Base-by-base conservation (phyloP, 208 protist species). In the Phytomonas serpens region DNA sequence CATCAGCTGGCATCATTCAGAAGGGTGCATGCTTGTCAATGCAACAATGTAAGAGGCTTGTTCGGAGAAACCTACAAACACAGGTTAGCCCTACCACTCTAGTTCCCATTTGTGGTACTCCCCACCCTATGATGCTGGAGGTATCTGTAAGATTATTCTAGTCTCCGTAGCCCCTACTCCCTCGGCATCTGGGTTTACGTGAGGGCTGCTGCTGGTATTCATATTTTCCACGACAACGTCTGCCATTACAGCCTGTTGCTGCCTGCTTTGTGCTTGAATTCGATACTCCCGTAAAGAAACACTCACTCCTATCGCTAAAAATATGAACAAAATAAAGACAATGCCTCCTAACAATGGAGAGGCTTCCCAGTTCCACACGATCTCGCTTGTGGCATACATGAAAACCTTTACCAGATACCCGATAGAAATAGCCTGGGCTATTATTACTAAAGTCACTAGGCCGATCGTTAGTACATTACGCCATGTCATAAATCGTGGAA, bases 291-390 rank as follows among this genome's bases (percentile, higher is more conserved):
- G 76, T 47, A 74, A 14, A 51, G 19, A 74, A 19, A 34, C 52
- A 10, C 68, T 68, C 37, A 72, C 27, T 9, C 30, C 57, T 61
- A 79, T 72, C 11, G 51, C 31, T 23, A 77, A 38, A 29, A 72
- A 71, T 5, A 80, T 66, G 61, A 82, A 76, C 40, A 80, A 29
- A 3, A 75, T 51, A 64, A 83, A 84, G 62, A 86, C 23, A 7
- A 89, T 42, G 14, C 76, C 79, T 23, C 88, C 88, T n/a, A 87
- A 67, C 27, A 86, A 74, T 11, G 85, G 86, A n/a, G 86, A 86
- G 4, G 77, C 76, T 73, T 94, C 88, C 85, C 88, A 91, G 71
- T 80, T 92, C 86, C 88, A 94, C 47, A 69, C 84, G 32, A 89
- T 64, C 38, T 61, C 73, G 61, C 77, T 88, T 4, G 84, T 87